Evolutionary conservation across 179 eudicot species (phyloP), one percentile per base, ranked within the genome.

Genomic region (Vitellaria paradoxa): DNA sequence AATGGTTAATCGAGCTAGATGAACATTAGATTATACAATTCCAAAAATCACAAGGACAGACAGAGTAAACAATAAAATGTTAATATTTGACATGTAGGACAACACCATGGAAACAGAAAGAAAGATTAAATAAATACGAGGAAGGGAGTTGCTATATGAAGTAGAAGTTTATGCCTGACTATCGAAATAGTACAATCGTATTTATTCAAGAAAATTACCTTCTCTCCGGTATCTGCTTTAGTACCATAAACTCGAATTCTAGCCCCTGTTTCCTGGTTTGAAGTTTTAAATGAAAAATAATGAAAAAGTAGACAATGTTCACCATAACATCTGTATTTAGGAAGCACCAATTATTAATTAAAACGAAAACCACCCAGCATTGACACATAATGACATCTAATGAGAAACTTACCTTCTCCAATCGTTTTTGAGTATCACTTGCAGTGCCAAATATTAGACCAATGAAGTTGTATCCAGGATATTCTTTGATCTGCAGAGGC

Each of bases 181-280:
- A 65, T 65, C 69, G 13, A 65, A 14, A 65, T 6, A 65, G 20
- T 23, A 12, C 9, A 11, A 26, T 12, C 8, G 17, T 60, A 40
- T 24, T 30, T 64, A 37, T 21, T 9, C 30, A 72, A 73, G 67
- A 14, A 56, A 47, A 81, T 68, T 84, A 90, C 94, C 97, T 89
- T 86, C 78, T 85, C 85, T 66, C 82, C 78, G 13, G 87, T 83
- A 65, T 88, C 85, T 50, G 86, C 74, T 76, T 88, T 86, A 63
- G 86, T 87, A 57, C 95, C 95, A 84, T 80, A 93, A 76, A 93
- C 90, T 81, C 84, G 91, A 80, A 93, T 79, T 81, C 80, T 87
- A 60, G 97, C 91, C 84, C 97, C 99, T 65, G 97, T 95, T 86
- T 95, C 97, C 99, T 95, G 85, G 64, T 83, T 83, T 70, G n/a